phyloP scores from a whole-genome alignment of 139 green algal species.

The Micromonas commoda region DNA sequence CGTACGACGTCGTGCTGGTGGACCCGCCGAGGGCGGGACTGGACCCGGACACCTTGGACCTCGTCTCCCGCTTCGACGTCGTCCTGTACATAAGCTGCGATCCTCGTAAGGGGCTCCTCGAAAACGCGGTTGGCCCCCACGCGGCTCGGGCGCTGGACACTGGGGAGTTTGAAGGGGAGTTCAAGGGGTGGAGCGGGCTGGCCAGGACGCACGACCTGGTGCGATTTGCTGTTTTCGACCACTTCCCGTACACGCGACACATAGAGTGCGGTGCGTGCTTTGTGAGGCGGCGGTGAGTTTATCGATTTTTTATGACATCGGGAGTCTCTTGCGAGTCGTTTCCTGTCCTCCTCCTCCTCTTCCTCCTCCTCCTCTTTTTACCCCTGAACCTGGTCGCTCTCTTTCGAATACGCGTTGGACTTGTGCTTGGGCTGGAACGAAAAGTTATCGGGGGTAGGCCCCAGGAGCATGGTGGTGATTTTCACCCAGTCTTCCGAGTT shows the following conservation, averaged over 20 bases:
- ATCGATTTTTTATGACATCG: too few species aligned
- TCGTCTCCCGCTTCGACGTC: slow-evolving; percentile 23
- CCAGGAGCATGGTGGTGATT: background rate
- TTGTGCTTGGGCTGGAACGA: slow-evolving; percentile 87
- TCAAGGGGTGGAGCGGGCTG: background rate
- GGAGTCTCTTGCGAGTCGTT: too few species aligned
- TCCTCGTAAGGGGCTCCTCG: background rate
- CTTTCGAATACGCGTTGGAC: slow-evolving; percentile 24
- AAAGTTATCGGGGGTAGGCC: slow-evolving; percentile 40
- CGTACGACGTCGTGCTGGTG: slow-evolving; percentile 22
- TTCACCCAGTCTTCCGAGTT: slow-evolving; percentile 21
- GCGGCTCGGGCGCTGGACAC: too few species aligned
- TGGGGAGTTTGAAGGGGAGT: too few species aligned
- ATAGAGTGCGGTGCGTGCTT: slow-evolving; percentile 75
- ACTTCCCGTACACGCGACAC: slow-evolving; percentile 90
- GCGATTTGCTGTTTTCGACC: slow-evolving; percentile 83
- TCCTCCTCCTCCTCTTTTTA: too few species aligned
- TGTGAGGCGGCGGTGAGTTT: background rate
- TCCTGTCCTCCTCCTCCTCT: too few species aligned
- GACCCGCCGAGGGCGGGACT: slow-evolving; percentile 32
- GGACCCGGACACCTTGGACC: slow-evolving; percentile 19
- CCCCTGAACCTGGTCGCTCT: background rate
- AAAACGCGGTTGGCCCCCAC: background rate
- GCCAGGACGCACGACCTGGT: background rate
- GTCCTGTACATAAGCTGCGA: slow-evolving; percentile 32